Base-by-base conservation (phyloP, 2,329 filamentous ascomycete species). In the Fusarium irregulare region DNA sequence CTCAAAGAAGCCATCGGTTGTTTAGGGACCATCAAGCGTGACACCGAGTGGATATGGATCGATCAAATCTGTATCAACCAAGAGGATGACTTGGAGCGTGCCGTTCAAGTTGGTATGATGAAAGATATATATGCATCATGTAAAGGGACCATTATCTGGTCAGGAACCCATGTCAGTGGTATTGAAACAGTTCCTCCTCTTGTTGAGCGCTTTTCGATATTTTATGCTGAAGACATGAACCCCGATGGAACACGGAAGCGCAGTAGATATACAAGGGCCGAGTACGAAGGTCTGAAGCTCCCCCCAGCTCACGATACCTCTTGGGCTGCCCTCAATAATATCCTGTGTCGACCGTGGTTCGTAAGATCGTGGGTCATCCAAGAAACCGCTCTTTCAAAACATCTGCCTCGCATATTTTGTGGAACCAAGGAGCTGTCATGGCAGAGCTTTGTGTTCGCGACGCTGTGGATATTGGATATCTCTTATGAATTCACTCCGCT, bases 141-240 rank as follows among this genome's bases (percentile, higher is more conserved):
- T 6, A 9, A 37, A 18, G 32, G 32, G 5, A 37, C 32, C 3
- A 37, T 37, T 18, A 18, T 37, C 4, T 37, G 32, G 32, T 18
- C 18, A 2, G 32, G 32, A 11, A 18, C 16, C 4, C 2, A 34
- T 1, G 5, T 34, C 10, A 10, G 8, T 18, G 2, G 1, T 10
- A 37, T 37, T 6, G 32, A 37, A 37, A 18, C 16, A 37, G 32
- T 34, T 6, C 8, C 16, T 9, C 1, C 32, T 1, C 16, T 34
- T 1, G 4, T 34, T 18, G 32, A 34, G 9, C 5, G 16, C 6
- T 16, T 37, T 6, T 18, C 32, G 6, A 18, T 3, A 2, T 6
- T 37, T 18, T 37, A 37, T 37, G 9, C 5, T 18, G 2, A 4
- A 37, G 32, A 37, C 2, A 37, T 37, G 16, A 37, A 18, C 16